Evolutionary conservation across 1,139 yeast species (phyloP).

Genomic region (Suhomyces atakaporum): DNA sequence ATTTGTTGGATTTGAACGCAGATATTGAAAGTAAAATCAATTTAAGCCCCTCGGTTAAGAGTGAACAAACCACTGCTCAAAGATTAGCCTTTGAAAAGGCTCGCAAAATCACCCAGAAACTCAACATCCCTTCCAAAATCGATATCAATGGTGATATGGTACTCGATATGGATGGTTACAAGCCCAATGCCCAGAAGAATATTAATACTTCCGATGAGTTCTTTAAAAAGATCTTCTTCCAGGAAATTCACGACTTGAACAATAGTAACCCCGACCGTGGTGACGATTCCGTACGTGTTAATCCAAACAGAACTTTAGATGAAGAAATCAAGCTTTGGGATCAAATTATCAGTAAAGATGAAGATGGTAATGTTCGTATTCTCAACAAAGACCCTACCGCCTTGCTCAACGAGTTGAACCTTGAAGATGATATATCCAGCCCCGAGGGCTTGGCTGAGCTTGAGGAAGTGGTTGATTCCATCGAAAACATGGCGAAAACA

Average conservation of each 20-base stretch:
- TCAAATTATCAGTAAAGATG: slow-evolving; percentile 51
- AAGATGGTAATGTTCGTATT: slow-evolving; percentile 73
- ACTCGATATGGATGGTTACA: slow-evolving; percentile 95
- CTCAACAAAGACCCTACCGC: slow-evolving; percentile 16
- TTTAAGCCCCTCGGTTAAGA: slow-evolving; percentile 18
- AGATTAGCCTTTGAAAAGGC: slow-evolving; percentile 64
- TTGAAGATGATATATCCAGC: slow-evolving; percentile 12
- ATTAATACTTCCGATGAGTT: slow-evolving; percentile 68
- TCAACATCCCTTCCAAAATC: slow-evolving; percentile 86
- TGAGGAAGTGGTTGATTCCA: slow-evolving; percentile 10
- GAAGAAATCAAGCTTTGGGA: slow-evolving; percentile 37
- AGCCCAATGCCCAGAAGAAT: slow-evolving; percentile 74
- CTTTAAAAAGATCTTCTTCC: slow-evolving; percentile 69
- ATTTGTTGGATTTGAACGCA: slow-evolving; percentile 36
- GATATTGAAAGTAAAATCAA: slow-evolving; percentile 33
- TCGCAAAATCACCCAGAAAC: slow-evolving; percentile 64
- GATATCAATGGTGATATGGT: slow-evolving; percentile 90
- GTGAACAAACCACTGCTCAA: too few species aligned
- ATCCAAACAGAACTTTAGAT: slow-evolving; percentile 18
- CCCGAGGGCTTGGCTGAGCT: slow-evolving; percentile 19
- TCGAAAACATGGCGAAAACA: background rate
- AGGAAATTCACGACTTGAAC: slow-evolving; percentile 41
- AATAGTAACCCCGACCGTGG: slow-evolving; percentile 18
- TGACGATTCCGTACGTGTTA: slow-evolving; percentile 16
- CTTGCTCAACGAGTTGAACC: slow-evolving; percentile 8